Conservation (phyloP, 2,329 filamentous ascomycete species). For the Graphiopsis chlorocephala region DNA sequence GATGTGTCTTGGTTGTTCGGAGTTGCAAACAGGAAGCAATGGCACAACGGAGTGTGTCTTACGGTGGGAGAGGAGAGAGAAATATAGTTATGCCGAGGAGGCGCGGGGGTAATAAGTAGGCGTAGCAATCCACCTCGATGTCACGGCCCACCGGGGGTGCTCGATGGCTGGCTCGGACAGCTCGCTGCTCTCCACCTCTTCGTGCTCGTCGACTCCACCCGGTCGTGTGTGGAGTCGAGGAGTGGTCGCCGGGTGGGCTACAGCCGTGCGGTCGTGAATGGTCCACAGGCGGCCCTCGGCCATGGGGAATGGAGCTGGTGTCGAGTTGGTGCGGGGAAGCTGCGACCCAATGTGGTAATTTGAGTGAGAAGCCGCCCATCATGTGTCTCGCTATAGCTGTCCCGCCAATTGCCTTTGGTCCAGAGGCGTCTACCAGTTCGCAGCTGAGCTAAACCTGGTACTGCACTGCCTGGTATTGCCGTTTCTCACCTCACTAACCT, state of each 20-base stretch:
- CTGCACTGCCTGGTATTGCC: too few relatives aligned
- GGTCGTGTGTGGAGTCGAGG: not conserved
- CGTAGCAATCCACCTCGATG: constrained; percentile 26
- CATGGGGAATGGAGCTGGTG: not conserved
- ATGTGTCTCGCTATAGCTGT: not conserved
- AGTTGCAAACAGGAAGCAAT: constrained; percentile 4
- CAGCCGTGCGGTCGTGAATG: not conserved
- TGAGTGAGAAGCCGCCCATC: not conserved
- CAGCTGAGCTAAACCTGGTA: not conserved
- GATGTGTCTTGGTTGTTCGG: constrained; percentile 10
- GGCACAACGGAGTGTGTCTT: constrained; percentile 4
- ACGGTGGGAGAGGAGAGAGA: constrained; percentile 12
- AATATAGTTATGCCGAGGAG: constrained; percentile 14
- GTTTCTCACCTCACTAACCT: too few relatives aligned
- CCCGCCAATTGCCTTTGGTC: not conserved
- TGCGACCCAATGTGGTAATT: not conserved
- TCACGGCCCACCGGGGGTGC: constrained; percentile 24
- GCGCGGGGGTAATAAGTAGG: constrained; percentile 27
- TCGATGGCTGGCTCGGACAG: not conserved
- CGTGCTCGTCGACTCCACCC: not conserved
- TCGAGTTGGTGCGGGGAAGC: not conserved
- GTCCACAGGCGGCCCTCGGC: not conserved
- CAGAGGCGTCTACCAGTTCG: not conserved
- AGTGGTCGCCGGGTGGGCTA: not conserved
- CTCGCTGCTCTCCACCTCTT: not conserved